Conservation (phyloP, 306 rosid genomes). For the Lathyrus oleraceus region DNA sequence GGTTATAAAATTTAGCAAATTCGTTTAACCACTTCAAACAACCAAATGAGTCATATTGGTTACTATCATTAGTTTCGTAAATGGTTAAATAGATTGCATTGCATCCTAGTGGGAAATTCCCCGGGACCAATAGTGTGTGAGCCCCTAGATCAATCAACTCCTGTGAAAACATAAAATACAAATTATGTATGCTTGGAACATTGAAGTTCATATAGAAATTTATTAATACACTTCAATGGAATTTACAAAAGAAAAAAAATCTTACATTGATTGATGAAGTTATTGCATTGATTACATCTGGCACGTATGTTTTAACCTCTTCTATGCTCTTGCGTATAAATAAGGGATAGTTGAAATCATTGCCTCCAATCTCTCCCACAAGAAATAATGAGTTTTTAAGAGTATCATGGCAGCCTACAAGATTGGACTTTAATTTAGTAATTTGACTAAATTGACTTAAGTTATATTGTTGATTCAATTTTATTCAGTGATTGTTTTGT, state of each 20-base stretch:
- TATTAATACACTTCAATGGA: not conserved
- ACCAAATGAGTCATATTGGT: constrained; percentile 45
- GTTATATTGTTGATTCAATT: not conserved
- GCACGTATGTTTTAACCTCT: constrained; percentile 42
- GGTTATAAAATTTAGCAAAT: constrained; percentile 46
- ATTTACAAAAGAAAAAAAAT: not conserved
- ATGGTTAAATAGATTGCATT: constrained; percentile 22
- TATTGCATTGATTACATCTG: constrained; percentile 44
- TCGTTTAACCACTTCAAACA: constrained; percentile 53
- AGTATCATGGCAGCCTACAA: constrained; percentile 47
- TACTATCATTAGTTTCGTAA: constrained; percentile 27
- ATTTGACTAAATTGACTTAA: not conserved
- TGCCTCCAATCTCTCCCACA: constrained; percentile 68
- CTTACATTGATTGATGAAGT: constrained; percentile 43
- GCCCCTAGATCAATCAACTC: constrained; percentile 54
- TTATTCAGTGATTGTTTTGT: no score
- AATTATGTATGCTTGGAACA: not conserved
- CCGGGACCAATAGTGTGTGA: constrained; percentile 51
- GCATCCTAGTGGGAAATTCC: constrained; percentile 54
- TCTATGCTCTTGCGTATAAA: not conserved
- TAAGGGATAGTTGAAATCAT: constrained; percentile 50
- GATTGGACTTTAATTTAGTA: not conserved
- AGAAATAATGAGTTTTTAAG: constrained; percentile 48
- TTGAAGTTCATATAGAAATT: not conserved
- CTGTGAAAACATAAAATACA: constrained; percentile 22